Conservation (phyloP, 495 filamentous ascomycete genomes). For the Tuber brumale region DNA sequence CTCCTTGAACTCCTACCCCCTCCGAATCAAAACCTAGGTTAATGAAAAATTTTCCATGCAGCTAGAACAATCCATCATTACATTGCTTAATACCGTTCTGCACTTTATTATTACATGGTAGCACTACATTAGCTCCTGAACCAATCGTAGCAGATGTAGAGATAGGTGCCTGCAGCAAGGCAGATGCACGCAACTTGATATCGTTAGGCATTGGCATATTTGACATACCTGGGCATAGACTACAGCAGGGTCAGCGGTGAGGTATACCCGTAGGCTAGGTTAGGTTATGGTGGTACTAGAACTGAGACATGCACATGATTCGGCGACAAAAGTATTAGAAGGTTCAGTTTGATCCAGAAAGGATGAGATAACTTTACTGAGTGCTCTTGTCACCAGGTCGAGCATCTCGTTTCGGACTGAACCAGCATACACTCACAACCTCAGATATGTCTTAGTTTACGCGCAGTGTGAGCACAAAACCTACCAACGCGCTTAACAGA, state of each 20-base stretch:
- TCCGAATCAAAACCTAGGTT: background rate
- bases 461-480: background rate
- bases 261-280: background rate
- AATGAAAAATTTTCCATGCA: constrained; percentile 4
- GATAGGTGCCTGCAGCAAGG: background rate
- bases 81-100: background rate
- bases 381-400: background rate
- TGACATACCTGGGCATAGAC: background rate
- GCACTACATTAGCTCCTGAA: background rate
- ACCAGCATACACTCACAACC: background rate
- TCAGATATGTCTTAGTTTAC: background rate
- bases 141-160: background rate
- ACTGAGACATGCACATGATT: background rate
- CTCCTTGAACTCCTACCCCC: background rate
- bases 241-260: background rate
- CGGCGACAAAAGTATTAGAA: background rate
- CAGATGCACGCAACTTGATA: background rate
- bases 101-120: constrained; percentile 2
- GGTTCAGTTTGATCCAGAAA: background rate
- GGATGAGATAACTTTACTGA: background rate
- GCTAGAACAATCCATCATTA: background rate
- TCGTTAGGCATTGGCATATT: background rate
- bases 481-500: background rate
- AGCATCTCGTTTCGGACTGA: background rate
- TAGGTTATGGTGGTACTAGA: constrained; percentile 3